phyloP scores from a whole-genome alignment of 148 eudicot genomes.

The Chenopodium album region DNA sequence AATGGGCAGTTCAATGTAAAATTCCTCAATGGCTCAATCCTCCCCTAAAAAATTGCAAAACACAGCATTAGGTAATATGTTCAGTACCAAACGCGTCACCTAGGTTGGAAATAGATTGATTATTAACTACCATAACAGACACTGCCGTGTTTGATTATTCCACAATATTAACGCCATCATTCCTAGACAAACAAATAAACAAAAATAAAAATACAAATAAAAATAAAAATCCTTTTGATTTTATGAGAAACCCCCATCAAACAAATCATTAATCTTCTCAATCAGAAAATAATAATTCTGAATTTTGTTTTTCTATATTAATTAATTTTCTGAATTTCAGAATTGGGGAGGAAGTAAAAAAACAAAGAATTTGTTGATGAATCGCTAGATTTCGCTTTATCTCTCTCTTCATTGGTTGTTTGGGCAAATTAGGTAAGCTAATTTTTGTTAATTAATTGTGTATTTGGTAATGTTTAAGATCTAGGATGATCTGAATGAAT shows the following conservation, averaged over 20 bases:
- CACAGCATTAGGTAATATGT: not conserved
- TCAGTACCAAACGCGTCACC: not conserved
- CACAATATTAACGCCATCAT: slow-evolving; percentile 14
- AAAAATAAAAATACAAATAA: no score
- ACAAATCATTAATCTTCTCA: not conserved
- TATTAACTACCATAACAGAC: slow-evolving; percentile 27
- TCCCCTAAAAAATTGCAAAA: not conserved
- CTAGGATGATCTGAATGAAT: slow-evolving; percentile 4
- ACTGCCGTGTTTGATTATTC: slow-evolving; percentile 16
- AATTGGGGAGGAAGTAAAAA: not conserved
- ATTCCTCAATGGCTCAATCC: no score
- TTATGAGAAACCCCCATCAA: not conserved
- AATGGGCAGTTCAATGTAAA: no score
- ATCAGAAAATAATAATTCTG: not conserved
- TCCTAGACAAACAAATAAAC: not conserved
- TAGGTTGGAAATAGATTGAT: not conserved
- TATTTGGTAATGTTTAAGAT: slow-evolving; percentile 3
- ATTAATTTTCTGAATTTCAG: slow-evolving; percentile 1
- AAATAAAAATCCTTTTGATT: not conserved
- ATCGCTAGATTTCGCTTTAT: not conserved
- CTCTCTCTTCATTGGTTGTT: slow-evolving; percentile 11
- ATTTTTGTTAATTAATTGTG: not conserved
- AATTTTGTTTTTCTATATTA: not conserved
- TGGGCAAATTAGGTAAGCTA: slow-evolving; percentile 23
- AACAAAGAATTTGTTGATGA: not conserved